These are phyloP conservation scores for Lentinula sp. DNA, from an alignment of 768 basidiomycete species.

Conservation along the genomic window DNA sequence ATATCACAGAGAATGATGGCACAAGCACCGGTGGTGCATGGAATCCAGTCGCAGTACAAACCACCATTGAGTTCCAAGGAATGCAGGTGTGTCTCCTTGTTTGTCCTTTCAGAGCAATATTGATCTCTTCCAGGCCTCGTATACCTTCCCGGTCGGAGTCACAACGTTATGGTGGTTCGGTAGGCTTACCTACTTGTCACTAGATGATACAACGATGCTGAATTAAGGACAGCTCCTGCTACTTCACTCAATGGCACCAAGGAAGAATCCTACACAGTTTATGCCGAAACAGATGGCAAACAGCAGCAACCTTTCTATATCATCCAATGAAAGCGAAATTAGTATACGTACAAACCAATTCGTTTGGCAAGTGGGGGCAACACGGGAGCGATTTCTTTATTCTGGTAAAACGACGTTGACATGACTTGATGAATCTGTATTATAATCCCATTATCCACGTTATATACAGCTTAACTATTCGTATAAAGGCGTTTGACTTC, in stretches of 20 bases:
- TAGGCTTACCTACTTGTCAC: not conserved
- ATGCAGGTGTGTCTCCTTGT: constrained; percentile 37
- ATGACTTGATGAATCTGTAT: constrained; percentile 1
- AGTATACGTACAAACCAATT: no score
- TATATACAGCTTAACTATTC: not conserved
- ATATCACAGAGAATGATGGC: no score
- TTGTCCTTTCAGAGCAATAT: not conserved
- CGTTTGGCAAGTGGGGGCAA: no score
- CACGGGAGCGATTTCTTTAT: no score
- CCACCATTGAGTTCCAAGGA: constrained; percentile 62
- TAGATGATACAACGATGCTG: not conserved
- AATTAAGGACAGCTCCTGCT: not conserved
- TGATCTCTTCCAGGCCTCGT: constrained; percentile 41
- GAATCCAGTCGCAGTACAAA: constrained; percentile 46
- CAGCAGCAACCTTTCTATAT: not conserved
- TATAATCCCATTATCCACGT: not conserved
- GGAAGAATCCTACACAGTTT: not conserved
- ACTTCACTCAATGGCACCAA: not conserved
- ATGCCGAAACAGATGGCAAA: constrained; percentile 4
- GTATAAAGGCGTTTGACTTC: not conserved
- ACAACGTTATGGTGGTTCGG: constrained; percentile 38
- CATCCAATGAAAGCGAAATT: not conserved
- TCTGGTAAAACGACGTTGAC: not conserved
- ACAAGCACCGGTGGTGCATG: constrained; percentile 27
- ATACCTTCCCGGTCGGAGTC: constrained; percentile 76